A percentile compares a stretch with the other conserved stretches of the same genome.
Evolutionary conservation across 352 stramenopile species (phyloP).

Genomic region (Phytophthora pistaciae): DNA sequence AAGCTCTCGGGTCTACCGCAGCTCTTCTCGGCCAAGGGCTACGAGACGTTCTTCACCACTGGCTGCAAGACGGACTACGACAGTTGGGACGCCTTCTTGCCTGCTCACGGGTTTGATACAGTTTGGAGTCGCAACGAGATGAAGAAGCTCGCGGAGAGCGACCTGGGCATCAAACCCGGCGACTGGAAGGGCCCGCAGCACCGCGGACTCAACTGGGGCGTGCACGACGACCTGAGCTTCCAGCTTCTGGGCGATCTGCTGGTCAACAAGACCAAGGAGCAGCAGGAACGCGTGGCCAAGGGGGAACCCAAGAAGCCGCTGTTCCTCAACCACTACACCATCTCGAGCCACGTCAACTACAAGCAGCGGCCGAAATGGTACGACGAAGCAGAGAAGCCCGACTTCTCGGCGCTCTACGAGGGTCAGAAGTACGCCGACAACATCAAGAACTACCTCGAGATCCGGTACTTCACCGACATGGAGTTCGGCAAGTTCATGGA

Average conservation of each 20-base stretch:
- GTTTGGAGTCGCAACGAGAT: conserved; percentile 49
- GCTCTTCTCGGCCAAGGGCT: conserved; percentile 56
- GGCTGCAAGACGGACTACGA: conserved; percentile 53
- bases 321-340: conserved; percentile 64
- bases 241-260: conserved; percentile 53
- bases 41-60: conserved; percentile 59
- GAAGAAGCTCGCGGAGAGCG: conserved; percentile 40
- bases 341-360: conserved; percentile 59
- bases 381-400: conserved; percentile 31
- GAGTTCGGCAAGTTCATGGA: conserved; percentile 60
- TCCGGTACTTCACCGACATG: conserved; percentile 59
- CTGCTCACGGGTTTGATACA: conserved; percentile 55
- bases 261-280: conserved; percentile 46
- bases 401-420: conserved; percentile 46
- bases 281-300: conserved; percentile 19
- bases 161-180: conserved; percentile 41
- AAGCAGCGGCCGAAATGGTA: conserved; percentile 46
- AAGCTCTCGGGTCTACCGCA: conserved; percentile 53
- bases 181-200: conserved; percentile 40
- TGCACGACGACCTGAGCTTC: conserved; percentile 61
- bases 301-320: conserved; percentile 43
- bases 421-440: conserved; percentile 27
- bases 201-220: conserved; percentile 39
- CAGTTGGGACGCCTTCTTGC: conserved; percentile 53
- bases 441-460: conserved; percentile 49